These are phyloP conservation scores for Daldinia eschscholtzii DNA, from an alignment of 2,329 filamentous ascomycete species.

Conservation along the genomic window DNA sequence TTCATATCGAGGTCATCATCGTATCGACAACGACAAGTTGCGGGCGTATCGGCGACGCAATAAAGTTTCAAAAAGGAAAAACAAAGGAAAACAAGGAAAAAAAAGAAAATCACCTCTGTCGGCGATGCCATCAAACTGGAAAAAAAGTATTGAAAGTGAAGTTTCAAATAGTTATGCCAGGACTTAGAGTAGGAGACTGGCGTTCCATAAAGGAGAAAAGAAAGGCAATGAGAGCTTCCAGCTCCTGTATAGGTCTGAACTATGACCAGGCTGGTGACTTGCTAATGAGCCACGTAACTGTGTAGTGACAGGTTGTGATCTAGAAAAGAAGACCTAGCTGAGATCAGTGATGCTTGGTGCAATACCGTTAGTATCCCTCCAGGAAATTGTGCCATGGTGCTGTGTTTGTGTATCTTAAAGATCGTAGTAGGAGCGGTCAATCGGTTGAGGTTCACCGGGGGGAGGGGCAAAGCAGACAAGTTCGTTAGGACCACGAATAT, in stretches of 20 bases:
- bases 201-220: neutral
- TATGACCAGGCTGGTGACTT: neutral
- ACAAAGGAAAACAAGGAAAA: neutral
- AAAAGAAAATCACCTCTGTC: neutral
- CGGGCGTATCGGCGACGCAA: neutral
- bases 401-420: neutral
- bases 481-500: neutral
- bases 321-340: neutral
- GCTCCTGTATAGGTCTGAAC: neutral
- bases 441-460: neutral
- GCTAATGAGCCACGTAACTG: neutral
- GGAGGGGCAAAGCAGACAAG: conserved; percentile 3
- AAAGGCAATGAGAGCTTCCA: neutral
- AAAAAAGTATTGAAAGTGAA: neutral
- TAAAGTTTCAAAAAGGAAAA: neutral
- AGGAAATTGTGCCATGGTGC: neutral
- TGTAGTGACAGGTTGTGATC: neutral
- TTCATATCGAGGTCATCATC: neutral
- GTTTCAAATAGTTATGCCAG: neutral
- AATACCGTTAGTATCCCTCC: neutral
- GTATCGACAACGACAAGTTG: neutral
- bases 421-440: conserved; percentile 6
- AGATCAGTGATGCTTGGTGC: neutral
- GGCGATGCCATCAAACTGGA: no score
- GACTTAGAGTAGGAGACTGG: neutral